Evolutionary conservation across 2,329 filamentous ascomycete species (phyloP).

Genomic region (Botrytis pseudocinerea): DNA sequence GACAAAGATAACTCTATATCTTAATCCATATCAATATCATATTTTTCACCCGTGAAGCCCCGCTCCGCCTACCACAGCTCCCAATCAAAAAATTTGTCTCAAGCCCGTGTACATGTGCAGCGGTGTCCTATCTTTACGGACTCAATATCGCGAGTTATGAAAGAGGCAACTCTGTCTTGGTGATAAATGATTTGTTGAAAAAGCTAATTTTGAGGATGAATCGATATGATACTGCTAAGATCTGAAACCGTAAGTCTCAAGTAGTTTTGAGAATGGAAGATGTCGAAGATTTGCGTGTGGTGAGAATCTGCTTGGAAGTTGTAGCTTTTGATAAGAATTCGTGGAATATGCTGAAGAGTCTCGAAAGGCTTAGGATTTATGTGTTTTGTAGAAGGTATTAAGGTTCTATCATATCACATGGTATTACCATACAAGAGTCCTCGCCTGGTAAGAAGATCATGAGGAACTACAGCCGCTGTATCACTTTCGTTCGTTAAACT

Average conservation of each 20-base stretch:
- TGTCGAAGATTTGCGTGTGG: neutral
- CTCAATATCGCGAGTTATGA: neutral
- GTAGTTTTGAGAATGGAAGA: neutral
- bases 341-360: no score
- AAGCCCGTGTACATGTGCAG: neutral
- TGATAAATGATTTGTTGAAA: neutral
- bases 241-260: neutral
- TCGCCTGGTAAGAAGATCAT: no score
- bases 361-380: no score
- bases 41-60: neutral
- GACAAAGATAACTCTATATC: rapidly evolving
- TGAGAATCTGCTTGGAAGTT: neutral
- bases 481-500: neutral
- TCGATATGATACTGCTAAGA: neutral
- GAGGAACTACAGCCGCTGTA: neutral
- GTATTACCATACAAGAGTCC: no score
- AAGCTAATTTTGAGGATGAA: neutral
- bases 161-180: neutral
- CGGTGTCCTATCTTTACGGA: neutral
- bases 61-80: neutral
- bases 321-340: no score
- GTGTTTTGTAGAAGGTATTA: no score
- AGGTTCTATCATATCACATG: no score
- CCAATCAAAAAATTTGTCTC: neutral
- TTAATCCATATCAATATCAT: neutral